These are phyloP conservation scores for Danielia oregonensis DNA, from an alignment of 805 yeast species.

Conservation along the genomic window DNA sequence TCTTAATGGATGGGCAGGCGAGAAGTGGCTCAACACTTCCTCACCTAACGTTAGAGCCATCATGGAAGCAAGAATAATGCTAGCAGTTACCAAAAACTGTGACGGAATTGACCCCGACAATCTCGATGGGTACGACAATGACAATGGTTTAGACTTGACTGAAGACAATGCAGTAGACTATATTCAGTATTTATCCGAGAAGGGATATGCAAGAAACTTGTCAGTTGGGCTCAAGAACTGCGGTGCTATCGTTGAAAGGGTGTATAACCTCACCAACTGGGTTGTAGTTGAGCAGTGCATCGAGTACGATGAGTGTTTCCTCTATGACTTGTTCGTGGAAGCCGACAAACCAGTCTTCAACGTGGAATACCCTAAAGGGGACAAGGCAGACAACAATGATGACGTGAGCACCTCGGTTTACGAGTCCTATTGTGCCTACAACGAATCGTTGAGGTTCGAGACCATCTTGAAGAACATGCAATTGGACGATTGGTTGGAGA, in stretches of 20 bases:
- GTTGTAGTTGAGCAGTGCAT: constrained; percentile 27
- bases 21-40: constrained; percentile 21
- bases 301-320: constrained; percentile 21
- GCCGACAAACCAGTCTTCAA: constrained; percentile 21
- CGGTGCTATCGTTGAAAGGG: constrained; percentile 17
- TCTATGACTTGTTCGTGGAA: constrained; percentile 12
- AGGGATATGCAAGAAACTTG: constrained; percentile 9
- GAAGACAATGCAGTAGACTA: constrained; percentile 19
- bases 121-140: constrained; percentile 25
- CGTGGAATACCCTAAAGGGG: constrained; percentile 25
- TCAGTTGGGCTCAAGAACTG: constrained; percentile 25
- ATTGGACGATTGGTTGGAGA: constrained; percentile 19
- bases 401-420: background rate
- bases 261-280: constrained; percentile 18
- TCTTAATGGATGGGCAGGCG: constrained; percentile 26
- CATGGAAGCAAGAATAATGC: constrained; percentile 17
- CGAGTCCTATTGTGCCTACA: background rate
- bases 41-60: constrained; percentile 17
- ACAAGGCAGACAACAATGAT: background rate
- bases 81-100: constrained; percentile 19
- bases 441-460: constrained; percentile 13
- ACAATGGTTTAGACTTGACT: constrained; percentile 23
- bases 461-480: constrained; percentile 21
- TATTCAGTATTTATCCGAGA: constrained; percentile 18
- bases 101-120: constrained; percentile 30